These are phyloP conservation scores for Fusarium staphyleae DNA, from an alignment of 2,329 filamentous ascomycete species.

Conservation along the genomic window DNA sequence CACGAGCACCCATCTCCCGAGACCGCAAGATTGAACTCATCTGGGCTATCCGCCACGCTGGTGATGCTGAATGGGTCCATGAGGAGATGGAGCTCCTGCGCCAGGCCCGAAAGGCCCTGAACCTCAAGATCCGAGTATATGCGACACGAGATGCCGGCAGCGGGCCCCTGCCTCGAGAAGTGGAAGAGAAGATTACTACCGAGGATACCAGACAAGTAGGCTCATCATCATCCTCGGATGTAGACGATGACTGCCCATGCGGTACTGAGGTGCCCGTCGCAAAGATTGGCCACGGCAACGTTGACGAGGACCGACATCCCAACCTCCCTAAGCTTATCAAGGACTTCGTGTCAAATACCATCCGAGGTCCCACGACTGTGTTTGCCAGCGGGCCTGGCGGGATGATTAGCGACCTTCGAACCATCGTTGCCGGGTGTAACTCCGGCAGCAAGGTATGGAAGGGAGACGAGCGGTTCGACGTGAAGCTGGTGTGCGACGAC, in stretches of 20 bases:
- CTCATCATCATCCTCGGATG: conserved; percentile 39
- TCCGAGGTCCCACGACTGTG: conserved; percentile 59
- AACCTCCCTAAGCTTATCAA: conserved; percentile 55
- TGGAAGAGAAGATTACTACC: conserved; percentile 31
- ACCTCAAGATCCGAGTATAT: conserved; percentile 63
- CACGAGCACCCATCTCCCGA: conserved; percentile 52
- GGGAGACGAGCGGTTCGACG: conserved; percentile 63
- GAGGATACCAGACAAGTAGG: conserved; percentile 21
- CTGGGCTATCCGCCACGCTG: conserved; percentile 66
- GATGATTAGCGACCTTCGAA: conserved; percentile 66
- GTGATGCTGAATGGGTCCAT: conserved; percentile 65
- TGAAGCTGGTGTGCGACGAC: conserved; percentile 66
- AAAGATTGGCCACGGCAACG: conserved; percentile 41
- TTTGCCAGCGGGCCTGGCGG: conserved; percentile 66
- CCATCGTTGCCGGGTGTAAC: conserved; percentile 61
- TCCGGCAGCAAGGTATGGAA: conserved; percentile 62
- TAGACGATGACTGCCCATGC: conserved; percentile 36
- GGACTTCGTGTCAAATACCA: conserved; percentile 56
- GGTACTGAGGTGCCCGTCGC: conserved; percentile 42
- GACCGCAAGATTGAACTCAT: conserved; percentile 65
- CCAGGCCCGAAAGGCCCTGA: conserved; percentile 45
- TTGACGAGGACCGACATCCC: conserved; percentile 50
- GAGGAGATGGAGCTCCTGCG: conserved; percentile 61
- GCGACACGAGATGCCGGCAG: conserved; percentile 60
- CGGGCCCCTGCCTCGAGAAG: conserved; percentile 30